A percentile compares a stretch with the other conserved stretches of the same genome.
Evolutionary conservation across 306 rosid species (phyloP).

Genomic region (Inga oerstediana): DNA sequence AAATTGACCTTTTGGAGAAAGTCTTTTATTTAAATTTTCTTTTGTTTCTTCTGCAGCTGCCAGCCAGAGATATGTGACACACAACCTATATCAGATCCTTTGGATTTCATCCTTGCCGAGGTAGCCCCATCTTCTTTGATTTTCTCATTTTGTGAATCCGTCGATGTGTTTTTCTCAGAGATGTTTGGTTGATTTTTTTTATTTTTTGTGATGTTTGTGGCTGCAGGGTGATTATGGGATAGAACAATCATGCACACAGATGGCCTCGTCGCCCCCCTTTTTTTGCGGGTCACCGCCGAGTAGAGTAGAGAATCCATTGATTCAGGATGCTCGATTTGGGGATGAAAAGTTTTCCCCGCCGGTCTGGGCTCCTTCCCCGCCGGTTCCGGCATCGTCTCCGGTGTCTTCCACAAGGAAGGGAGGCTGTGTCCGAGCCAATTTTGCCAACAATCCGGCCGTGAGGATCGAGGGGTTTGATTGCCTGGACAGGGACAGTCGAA

Average conservation of each 20-base stretch:
- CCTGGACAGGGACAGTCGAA: conserved; percentile 80
- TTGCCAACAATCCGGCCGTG: conserved; percentile 78
- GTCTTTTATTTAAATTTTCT: neutral
- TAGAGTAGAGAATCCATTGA: conserved; percentile 93
- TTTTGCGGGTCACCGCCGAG: conserved; percentile 96
- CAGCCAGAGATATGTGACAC: conserved; percentile 69
- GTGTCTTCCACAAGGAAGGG: conserved; percentile 70
- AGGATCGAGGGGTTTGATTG: conserved; percentile 95
- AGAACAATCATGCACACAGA: conserved; percentile 58
- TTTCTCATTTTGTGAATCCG: neutral
- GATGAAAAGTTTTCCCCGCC: conserved; percentile 58
- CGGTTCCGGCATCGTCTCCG: conserved; percentile 56
- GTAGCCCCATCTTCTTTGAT: conserved; percentile 32
- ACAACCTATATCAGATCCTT: conserved; percentile 54
- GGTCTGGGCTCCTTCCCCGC: conserved; percentile 40
- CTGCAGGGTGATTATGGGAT: conserved; percentile 64
- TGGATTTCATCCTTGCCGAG: conserved; percentile 77
- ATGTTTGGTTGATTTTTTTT: neutral
- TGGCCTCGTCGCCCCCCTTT: conserved; percentile 87
- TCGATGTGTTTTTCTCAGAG: neutral
- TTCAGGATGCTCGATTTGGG: conserved; percentile 90
- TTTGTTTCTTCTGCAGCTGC: conserved; percentile 50
- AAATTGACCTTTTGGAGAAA: neutral
- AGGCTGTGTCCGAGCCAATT: conserved; percentile 70
- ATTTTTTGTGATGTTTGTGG: neutral